phyloP scores from a whole-genome alignment of 2,329 filamentous ascomycete genomes.

The Diatrype stigma region DNA sequence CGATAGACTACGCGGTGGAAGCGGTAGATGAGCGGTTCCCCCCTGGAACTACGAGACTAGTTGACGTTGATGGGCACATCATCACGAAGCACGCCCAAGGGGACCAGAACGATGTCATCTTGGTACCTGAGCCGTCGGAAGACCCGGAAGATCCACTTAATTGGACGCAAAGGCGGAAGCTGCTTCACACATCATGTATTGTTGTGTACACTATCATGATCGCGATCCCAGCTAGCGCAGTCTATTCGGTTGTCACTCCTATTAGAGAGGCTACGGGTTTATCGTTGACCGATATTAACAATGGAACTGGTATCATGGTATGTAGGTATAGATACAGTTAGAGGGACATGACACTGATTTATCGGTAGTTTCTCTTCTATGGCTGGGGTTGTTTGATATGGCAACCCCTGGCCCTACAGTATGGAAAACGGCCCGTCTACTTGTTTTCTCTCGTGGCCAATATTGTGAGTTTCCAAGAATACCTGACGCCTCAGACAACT shows the following conservation, averaged over 20 bases:
- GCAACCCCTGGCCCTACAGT: constrained; percentile 43
- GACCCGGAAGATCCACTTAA: constrained; percentile 52
- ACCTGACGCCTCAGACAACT: no score
- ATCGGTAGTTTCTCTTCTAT: constrained; percentile 37
- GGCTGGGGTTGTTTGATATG: constrained; percentile 43
- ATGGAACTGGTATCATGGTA: constrained; percentile 20
- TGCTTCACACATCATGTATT: constrained; percentile 21
- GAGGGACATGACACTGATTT: no score
- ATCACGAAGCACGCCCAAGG: no score
- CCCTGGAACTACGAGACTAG: no score
- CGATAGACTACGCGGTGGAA: no score
- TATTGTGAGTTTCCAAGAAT: no score
- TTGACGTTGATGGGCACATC: no score
- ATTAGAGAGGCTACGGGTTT: no score
- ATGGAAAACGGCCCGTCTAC: constrained; percentile 39
- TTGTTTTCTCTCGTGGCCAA: constrained; percentile 29
- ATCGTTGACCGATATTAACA: constrained; percentile 21
- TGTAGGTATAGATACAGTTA: no score
- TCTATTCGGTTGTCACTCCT: constrained; percentile 30
- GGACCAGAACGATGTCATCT: no score
- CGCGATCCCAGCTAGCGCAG: constrained; percentile 32
- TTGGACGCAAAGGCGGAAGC: constrained; percentile 34
- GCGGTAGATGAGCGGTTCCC: no score
- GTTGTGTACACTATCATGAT: constrained; percentile 35
- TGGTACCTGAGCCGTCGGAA: no score